A percentile compares a stretch with the other conserved stretches of the same genome.
phyloP scores from a whole-genome alignment of 2,329 filamentous ascomycete genomes.

The Gremmenia infestans region DNA sequence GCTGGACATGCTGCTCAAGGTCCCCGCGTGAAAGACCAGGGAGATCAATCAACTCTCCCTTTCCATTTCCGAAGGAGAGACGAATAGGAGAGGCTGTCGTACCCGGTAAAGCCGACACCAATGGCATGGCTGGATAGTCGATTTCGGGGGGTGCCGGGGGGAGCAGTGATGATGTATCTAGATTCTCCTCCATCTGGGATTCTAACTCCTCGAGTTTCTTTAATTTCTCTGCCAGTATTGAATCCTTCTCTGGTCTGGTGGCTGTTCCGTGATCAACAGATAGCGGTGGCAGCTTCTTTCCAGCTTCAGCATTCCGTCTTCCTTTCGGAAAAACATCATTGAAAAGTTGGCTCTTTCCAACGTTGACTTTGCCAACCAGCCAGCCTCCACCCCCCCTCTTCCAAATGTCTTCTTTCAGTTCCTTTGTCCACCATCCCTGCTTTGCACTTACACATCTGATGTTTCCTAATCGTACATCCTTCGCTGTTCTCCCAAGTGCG shows the following conservation, averaged over 20 bases:
- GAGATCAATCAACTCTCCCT: constrained; percentile 88
- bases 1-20: constrained; percentile 65
- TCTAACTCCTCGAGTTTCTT: constrained; percentile 8
- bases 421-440: constrained; percentile 83
- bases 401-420: constrained; percentile 82
- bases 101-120: constrained; percentile 81
- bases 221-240: constrained; percentile 4
- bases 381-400: constrained; percentile 79
- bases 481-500: constrained; percentile 62
- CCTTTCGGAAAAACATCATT: constrained; percentile 81
- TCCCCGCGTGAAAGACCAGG: constrained; percentile 75
- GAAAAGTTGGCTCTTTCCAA: constrained; percentile 92
- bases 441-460: constrained; percentile 81
- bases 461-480: constrained; percentile 78
- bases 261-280: background rate
- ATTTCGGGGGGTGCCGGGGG: constrained; percentile 71
- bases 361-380: constrained; percentile 98
- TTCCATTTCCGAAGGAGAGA: constrained; percentile 79
- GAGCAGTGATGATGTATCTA: constrained; percentile 49
- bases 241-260: background rate
- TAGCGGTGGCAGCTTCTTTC: constrained; percentile 2
- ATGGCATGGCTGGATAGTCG: constrained; percentile 76
- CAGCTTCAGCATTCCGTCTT: constrained; percentile 31
- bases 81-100: constrained; percentile 95
- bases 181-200: constrained; percentile 9